Percentiles rank a stretch among this genome's conserved stretches.
Evolutionary conservation across 2,329 filamentous ascomycete genomes (phyloP).

Genomic region (Fulvia fulva): DNA sequence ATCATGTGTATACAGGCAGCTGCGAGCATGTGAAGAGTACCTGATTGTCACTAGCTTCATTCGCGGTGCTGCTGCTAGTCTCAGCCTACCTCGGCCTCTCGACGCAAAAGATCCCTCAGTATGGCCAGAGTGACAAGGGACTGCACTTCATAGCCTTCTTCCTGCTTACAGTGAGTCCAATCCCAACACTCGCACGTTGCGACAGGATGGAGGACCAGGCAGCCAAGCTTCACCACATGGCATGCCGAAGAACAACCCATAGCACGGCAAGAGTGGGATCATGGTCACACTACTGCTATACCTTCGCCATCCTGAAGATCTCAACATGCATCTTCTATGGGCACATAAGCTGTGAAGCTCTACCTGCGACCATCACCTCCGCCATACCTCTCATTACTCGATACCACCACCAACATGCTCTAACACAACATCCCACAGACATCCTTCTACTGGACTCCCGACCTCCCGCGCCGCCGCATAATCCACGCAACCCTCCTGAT

Average conservation of each 20-base stretch:
- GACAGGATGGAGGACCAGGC: background rate
- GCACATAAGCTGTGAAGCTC: no score
- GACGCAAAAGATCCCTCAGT: conserved; percentile 49
- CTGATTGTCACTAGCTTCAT: conserved; percentile 38
- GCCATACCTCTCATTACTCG: background rate
- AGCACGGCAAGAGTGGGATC: background rate
- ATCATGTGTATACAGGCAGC: background rate
- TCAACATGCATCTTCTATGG: no score
- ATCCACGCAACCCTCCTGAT: conserved; percentile 77
- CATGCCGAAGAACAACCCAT: background rate
- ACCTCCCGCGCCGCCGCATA: conserved; percentile 79
- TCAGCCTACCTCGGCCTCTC: conserved; percentile 75
- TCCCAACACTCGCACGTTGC: background rate
- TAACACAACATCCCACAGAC: conserved; percentile 18
- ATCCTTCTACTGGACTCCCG: conserved; percentile 91
- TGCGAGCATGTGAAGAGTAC: background rate
- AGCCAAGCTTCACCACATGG: background rate
- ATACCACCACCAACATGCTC: background rate
- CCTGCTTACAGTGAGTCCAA: conserved; percentile 62
- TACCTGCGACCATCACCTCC: no score
- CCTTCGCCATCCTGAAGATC: no score
- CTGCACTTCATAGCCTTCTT: conserved; percentile 89
- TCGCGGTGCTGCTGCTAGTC: conserved; percentile 63
- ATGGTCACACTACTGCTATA: background rate
- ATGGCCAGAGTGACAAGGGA: conserved; percentile 77